These are phyloP conservation scores for Solanum hybrid DNA, from an alignment of 305 asterid genomes.

Conservation along the genomic window DNA sequence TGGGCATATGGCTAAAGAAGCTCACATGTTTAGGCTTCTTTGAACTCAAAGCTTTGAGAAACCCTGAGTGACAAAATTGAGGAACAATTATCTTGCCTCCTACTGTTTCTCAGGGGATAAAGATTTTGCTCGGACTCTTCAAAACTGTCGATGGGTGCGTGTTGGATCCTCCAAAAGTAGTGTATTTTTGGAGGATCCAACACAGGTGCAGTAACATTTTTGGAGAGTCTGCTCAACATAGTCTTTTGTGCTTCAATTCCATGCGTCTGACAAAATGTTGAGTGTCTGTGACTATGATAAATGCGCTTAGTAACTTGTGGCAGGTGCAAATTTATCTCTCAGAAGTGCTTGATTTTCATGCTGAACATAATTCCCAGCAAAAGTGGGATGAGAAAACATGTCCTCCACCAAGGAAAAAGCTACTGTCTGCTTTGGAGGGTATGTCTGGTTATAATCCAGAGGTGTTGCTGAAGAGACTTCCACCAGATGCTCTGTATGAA, in stretches of 20 bases:
- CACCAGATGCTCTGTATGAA: constrained; percentile 80
- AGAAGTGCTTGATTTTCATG: constrained; percentile 86
- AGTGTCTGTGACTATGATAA: not conserved
- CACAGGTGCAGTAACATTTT: not conserved
- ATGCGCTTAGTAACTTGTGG: constrained; percentile 7
- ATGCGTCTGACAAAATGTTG: constrained; percentile 2
- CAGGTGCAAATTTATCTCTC: constrained; percentile 97
- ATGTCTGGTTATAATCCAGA: constrained; percentile 87
- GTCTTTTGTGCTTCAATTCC: not conserved
- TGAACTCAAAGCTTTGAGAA: not conserved
- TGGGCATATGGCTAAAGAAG: not conserved
- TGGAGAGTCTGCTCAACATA: not conserved
- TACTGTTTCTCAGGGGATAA: not conserved
- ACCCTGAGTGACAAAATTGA: not conserved
- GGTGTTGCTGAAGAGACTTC: constrained; percentile 74
- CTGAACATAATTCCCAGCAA: constrained; percentile 66
- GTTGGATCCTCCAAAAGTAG: not conserved
- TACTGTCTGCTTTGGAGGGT: constrained; percentile 80
- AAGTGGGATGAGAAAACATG: constrained; percentile 87
- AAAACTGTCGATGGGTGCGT: not conserved
- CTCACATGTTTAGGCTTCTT: not conserved
- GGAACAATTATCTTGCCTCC: not conserved
- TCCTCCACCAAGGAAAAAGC: constrained; percentile 83
- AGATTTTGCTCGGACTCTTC: not conserved
- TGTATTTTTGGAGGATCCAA: not conserved